phyloP scores from a whole-genome alignment of 2,329 filamentous ascomycete genomes.

The Ophiostoma pallidulum region DNA sequence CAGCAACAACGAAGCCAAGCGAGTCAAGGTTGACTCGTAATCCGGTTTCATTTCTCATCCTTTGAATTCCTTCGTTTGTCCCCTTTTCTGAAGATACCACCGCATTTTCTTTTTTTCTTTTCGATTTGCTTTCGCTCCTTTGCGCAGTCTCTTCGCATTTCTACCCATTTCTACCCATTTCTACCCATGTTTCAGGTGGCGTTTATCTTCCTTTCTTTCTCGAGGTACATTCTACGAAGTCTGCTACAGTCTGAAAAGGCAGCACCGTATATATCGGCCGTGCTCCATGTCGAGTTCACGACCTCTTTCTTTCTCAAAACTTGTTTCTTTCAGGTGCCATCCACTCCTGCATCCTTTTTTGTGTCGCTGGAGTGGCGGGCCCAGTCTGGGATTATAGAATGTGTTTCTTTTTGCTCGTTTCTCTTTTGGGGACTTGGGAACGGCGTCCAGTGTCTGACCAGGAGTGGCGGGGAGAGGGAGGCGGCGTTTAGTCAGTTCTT shows the following conservation, averaged over 20 bases:
- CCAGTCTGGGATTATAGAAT: background rate
- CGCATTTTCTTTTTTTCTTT: background rate
- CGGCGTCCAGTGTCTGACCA: background rate
- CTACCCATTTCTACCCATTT: background rate
- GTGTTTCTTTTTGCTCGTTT: background rate
- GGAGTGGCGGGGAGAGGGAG: background rate
- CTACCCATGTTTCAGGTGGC: conserved; percentile 2
- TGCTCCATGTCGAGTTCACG: too few species aligned
- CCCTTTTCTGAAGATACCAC: too few species aligned
- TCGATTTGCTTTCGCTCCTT: background rate
- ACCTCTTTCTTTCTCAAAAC: too few species aligned
- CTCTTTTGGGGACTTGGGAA: background rate
- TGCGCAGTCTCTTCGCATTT: background rate
- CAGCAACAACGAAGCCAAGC: conserved; percentile 39
- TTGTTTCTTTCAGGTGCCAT: too few species aligned
- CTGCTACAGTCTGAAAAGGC: too few species aligned
- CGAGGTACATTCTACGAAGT: background rate
- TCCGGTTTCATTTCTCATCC: background rate
- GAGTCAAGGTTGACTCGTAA: conserved; percentile 41
- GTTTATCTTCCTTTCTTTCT: background rate
- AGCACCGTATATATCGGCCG: too few species aligned
- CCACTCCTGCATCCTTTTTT: too few species aligned
- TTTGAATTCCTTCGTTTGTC: background rate
- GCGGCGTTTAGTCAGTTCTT: too few species aligned
- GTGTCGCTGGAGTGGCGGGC: too few species aligned